These are phyloP conservation scores for Apiospora sp. DNA, from an alignment of 2,329 filamentous ascomycete genomes.

Conservation along the genomic window DNA sequence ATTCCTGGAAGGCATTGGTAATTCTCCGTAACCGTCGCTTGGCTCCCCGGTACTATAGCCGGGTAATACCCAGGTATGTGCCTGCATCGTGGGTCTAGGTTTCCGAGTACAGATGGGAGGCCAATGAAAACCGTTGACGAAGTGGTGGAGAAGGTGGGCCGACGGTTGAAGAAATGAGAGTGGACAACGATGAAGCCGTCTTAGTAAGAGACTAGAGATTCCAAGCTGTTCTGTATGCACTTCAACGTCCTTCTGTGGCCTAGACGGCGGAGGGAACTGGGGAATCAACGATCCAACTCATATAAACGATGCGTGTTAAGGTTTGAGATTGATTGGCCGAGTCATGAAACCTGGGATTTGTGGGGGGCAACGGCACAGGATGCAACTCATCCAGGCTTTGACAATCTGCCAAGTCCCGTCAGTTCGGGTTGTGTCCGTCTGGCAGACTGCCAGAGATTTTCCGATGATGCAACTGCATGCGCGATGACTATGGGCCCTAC, in stretches of 20 bases:
- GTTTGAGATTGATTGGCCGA: constrained; percentile 8
- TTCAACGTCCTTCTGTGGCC: neutral
- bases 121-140: neutral
- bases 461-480: neutral
- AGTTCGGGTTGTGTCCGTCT: neutral
- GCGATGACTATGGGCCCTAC: neutral
- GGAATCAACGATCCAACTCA: neutral
- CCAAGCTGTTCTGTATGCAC: neutral
- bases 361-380: neutral
- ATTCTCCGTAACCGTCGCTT: neutral
- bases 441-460: neutral
- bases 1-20: neutral
- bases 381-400: neutral
- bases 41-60: neutral
- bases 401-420: neutral
- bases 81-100: constrained; percentile 6
- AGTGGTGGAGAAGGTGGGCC: neutral
- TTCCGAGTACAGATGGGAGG: neutral
- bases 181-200: neutral
- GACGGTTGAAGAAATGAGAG: neutral
- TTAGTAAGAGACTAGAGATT: neutral
- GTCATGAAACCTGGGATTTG: constrained; percentile 8
- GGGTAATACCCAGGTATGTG: neutral
- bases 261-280: neutral
- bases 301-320: constrained; percentile 2